Evolutionary conservation across 192 early-diverging fungal genomes (phyloP), one percentile per base, ranked within the genome.

Genomic region (Entomortierella lignicola): DNA sequence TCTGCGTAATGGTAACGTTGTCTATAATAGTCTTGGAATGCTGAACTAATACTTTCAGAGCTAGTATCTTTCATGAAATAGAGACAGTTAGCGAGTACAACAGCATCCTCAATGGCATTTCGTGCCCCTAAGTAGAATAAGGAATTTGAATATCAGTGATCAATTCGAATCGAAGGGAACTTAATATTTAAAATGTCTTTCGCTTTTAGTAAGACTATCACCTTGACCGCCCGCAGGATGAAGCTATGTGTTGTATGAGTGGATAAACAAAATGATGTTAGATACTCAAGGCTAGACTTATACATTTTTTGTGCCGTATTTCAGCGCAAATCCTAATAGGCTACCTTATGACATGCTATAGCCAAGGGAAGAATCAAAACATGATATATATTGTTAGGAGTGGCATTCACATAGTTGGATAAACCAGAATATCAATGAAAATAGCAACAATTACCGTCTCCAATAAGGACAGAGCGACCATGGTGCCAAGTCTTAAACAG

Each of bases 371-470:
- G 7, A 25, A 47, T 47, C 12, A 47, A 47, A 20, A 47, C 44
- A 47, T 12, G 34, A 7, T 10, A 37, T 37, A 7, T 37, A 10
- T 37, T 37, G 10, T 4, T 37, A 7, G 34, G 34, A 37, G 34
- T 37, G 4, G 34, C 34, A 37, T 37, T 10, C 34, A 4, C 4
- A 37, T 37, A 4, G 34, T 37, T 10, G 10, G 34, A 37, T 37
- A 7, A 4, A 37, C 10, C 34, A 7, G 34, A 37, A 10, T 37
- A 37, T 37, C 34, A 37, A n/a, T n/a, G n/a, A n/a, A n/a, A n/a
- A n/a, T n/a, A n/a, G n/a, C n/a, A n/a, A n/a, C n/a, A n/a, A n/a
- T 37, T 54, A 54, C 52, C 52, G 15, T 54, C 52, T 29, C 52
- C 27, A 30, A 54, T 10, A 15, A 54, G 52, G 26, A 27, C 52